Evolutionary conservation across 31 red algal species (phyloP).

Genomic region (Odonthalia washingtoniensis): DNA sequence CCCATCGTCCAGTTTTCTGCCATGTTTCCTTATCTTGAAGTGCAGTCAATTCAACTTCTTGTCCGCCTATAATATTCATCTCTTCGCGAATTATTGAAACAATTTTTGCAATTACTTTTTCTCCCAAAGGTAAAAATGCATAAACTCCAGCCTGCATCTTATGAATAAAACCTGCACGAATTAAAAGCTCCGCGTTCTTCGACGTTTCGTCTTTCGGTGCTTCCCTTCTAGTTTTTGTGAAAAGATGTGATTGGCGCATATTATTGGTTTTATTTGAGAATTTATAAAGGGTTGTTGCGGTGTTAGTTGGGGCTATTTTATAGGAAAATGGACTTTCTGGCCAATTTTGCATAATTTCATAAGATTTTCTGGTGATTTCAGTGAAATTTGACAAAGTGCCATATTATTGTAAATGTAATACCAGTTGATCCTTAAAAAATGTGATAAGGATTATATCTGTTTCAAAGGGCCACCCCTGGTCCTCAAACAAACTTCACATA

Average conservation of each 20-base stretch:
- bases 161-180: constrained; percentile 12
- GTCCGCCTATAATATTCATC: constrained; percentile 1
- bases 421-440: too few relatives aligned
- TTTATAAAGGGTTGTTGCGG: too few relatives aligned
- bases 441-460: too few relatives aligned
- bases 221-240: neutral
- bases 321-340: too few relatives aligned
- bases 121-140: neutral
- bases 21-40: neutral
- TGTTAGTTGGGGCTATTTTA: too few relatives aligned
- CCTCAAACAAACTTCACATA: too few relatives aligned
- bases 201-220: neutral
- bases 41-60: neutral
- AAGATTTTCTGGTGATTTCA: too few relatives aligned
- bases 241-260: constrained; percentile 12
- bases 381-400: too few relatives aligned
- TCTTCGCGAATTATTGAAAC: constrained; percentile 10
- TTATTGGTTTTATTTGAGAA: too few relatives aligned
- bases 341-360: too few relatives aligned
- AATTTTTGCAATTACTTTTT: neutral
- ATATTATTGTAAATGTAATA: too few relatives aligned
- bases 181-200: neutral
- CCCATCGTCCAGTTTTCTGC: neutral
- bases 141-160: neutral
- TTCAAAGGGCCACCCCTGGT: too few relatives aligned